Base-by-base conservation (phyloP, 1,284 basidiomycete species). In the Ceratobasidium sp. region DNA sequence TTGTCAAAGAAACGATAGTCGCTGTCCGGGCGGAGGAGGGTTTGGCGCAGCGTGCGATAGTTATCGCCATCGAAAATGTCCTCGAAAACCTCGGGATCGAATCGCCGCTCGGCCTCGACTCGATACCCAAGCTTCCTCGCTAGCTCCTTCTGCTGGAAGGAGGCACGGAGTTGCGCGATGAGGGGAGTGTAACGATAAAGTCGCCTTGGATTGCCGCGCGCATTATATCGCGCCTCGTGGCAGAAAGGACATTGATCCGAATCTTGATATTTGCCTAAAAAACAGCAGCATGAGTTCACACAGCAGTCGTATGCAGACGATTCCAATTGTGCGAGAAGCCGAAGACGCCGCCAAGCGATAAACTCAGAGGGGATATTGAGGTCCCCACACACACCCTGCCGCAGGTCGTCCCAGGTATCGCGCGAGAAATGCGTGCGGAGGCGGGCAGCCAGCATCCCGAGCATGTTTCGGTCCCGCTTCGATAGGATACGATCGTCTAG, bases 1-100 rank as follows among this genome's bases (percentile, higher is more conserved):
- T 38, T 21, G 36, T 40, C 36, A 30, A 66, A 72, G 40, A 38
- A 80, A 9, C 46, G 48, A 70, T 77, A 73, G 18, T 75, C 25
- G 1, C 38, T 38, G 3, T 4, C 33, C 71, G 44, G 30, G 36
- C 36, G 40, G 48, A 72, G 49, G 44, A 72, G 16, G 25, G 16
- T 21, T 73, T 40, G 36, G 18, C 25, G 18, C 38, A 44, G 30
- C 33, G 18, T 72, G 23, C 12, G 51, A 64, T 73, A 73, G 49
- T 72, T 69, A 3, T 2, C 7, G 16, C 70, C 72, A 33, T 72
- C 53, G 42, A 72, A 73, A 36, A 73, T 53, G 42, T 73, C 59
- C 11, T 21, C 21, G 36, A 62, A 44, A 14, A 42, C 33, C 11
- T 42, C 58, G 11, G 53, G 9, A 12, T 73, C 49, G 38, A n/a